A percentile compares a stretch with the other conserved stretches of the same genome.
phyloP scores from a whole-genome alignment of 208 protist species.

The Jaenimonas drosophilae region DNA sequence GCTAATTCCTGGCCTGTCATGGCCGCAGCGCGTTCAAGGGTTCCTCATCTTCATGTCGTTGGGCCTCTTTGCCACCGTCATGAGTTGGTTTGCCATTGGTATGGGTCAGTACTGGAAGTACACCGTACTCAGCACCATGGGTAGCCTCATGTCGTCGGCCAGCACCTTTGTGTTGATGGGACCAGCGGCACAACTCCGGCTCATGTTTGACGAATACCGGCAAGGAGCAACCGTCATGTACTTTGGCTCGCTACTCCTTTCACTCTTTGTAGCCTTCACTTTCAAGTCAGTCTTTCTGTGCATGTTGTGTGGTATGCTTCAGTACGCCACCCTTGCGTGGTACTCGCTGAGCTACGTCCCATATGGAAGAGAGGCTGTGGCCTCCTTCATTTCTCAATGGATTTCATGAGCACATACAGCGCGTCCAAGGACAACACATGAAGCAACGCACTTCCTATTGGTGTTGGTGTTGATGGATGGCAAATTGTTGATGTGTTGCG shows the following conservation, averaged over 20 bases:
- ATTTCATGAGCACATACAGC: neutral
- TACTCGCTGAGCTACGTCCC: slow-evolving; percentile 89
- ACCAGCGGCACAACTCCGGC: slow-evolving; percentile 60
- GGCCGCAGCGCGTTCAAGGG: slow-evolving; percentile 68
- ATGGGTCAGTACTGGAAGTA: slow-evolving; percentile 84
- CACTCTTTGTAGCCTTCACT: slow-evolving; percentile 51
- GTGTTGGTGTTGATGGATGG: neutral
- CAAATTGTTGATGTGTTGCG: neutral
- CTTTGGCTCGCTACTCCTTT: slow-evolving; percentile 55
- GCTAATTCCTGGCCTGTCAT: slow-evolving; percentile 58
- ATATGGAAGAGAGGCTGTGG: slow-evolving; percentile 61
- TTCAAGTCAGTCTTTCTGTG: slow-evolving; percentile 61
- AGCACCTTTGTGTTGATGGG: slow-evolving; percentile 85
- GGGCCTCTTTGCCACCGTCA: slow-evolving; percentile 57
- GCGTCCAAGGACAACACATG: neutral
- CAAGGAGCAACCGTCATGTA: slow-evolving; percentile 52
- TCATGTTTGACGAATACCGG: slow-evolving; percentile 88
- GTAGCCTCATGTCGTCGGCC: slow-evolving; percentile 64
- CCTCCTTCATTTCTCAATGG: slow-evolving; percentile 21
- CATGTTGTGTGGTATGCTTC: slow-evolving; percentile 52
- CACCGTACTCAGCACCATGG: slow-evolving; percentile 58
- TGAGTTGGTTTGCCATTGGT: slow-evolving; percentile 76
- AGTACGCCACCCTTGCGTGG: slow-evolving; percentile 80
- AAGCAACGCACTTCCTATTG: neutral
- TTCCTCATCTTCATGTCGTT: slow-evolving; percentile 74